Percentiles rank a stretch among this genome's conserved stretches.
Conservation (phyloP, 345 rosid species). For the Salix viminalis region DNA sequence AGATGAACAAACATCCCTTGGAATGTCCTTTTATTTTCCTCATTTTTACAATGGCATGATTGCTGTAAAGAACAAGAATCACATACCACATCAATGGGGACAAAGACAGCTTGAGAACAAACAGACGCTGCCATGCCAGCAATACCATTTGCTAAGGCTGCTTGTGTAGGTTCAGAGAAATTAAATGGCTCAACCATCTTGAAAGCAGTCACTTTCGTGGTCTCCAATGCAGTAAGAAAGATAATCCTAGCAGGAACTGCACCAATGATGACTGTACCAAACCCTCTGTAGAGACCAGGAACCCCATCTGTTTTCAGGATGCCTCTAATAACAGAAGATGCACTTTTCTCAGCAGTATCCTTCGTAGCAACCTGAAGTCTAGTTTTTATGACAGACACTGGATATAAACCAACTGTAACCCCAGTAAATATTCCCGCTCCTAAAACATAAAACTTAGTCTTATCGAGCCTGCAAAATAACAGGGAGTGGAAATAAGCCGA, state of each 20-base stretch:
- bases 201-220: conserved; percentile 75
- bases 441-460: conserved; percentile 74
- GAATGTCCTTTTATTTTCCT: not conserved
- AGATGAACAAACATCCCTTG: not conserved
- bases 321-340: conserved; percentile 72
- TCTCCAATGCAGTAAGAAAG: conserved; percentile 83
- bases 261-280: conserved; percentile 92
- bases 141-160: conserved; percentile 88
- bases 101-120: conserved; percentile 81
- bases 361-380: conserved; percentile 92
- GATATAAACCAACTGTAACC: conserved; percentile 82
- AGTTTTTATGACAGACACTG: conserved; percentile 85
- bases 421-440: conserved; percentile 99
- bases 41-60: not conserved
- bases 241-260: conserved; percentile 88
- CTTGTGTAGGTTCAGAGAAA: conserved; percentile 67
- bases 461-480: conserved; percentile 69
- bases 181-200: conserved; percentile 40
- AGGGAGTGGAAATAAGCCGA: not conserved
- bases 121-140: conserved; percentile 93
- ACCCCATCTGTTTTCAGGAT: conserved; percentile 72
- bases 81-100: conserved; percentile 93
- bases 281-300: conserved; percentile 92
- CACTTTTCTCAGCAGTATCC: conserved; percentile 69
- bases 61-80: not conserved